Conservation (phyloP, 345 rosid genomes). For the Carallia brachiata region DNA sequence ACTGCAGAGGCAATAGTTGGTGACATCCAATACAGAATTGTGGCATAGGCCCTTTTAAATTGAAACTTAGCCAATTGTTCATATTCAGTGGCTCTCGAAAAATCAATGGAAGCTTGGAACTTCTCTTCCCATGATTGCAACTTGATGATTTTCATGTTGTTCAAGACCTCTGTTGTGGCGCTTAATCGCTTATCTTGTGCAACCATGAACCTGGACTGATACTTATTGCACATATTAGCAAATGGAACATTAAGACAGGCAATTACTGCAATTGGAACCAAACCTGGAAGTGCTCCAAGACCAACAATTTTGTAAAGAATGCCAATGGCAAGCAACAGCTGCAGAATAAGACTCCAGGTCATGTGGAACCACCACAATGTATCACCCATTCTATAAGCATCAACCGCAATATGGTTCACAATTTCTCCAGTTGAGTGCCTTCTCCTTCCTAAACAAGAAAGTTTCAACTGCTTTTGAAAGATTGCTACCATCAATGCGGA, state of each 20-base stretch:
- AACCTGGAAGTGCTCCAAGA: constrained; percentile 53
- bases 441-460: constrained; percentile 61
- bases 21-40: constrained; percentile 65
- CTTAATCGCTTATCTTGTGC: constrained; percentile 71
- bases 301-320: constrained; percentile 60
- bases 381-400: constrained; percentile 81
- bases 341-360: constrained; percentile 49
- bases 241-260: constrained; percentile 58
- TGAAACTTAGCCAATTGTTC: constrained; percentile 60
- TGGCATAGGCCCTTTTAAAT: constrained; percentile 43
- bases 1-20: constrained; percentile 66
- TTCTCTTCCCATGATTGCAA: constrained; percentile 80
- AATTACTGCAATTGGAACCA: constrained; percentile 46
- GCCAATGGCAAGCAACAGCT: constrained; percentile 50
- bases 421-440: constrained; percentile 75
- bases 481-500: constrained; percentile 70
- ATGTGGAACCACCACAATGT: constrained; percentile 75
- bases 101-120: constrained; percentile 57
- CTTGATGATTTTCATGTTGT: constrained; percentile 76
- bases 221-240: constrained; percentile 54
- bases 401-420: constrained; percentile 70
- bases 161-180: constrained; percentile 62
- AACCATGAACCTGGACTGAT: constrained; percentile 57
- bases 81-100: constrained; percentile 53
- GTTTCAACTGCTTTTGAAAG: constrained; percentile 58